These are phyloP conservation scores for Phyllachora maydis DNA, from an alignment of 2,329 filamentous ascomycete genomes.

Conservation along the genomic window DNA sequence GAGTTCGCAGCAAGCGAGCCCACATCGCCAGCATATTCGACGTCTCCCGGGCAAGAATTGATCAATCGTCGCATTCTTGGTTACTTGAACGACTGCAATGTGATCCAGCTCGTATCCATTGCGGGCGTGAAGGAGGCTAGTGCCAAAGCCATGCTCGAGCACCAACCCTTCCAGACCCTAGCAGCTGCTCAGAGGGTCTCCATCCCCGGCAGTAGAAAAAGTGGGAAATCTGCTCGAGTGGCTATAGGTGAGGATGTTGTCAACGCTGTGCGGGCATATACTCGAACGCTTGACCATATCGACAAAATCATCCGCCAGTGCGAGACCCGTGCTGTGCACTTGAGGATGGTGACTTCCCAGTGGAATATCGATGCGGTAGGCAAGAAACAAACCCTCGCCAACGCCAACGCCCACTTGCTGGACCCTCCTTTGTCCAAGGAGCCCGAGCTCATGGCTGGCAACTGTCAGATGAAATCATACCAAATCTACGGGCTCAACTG, in stretches of 20 bases:
- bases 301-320: conserved; percentile 65
- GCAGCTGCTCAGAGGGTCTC: conserved; percentile 46
- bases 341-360: conserved; percentile 21
- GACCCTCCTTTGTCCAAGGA: conserved; percentile 33
- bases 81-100: conserved; percentile 65
- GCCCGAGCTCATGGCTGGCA: conserved; percentile 56
- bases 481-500: conserved; percentile 91
- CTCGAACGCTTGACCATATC: conserved; percentile 61
- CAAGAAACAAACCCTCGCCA: conserved; percentile 24
- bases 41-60: too few species aligned
- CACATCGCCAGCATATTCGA: too few species aligned
- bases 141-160: conserved; percentile 46
- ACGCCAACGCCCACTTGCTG: conserved; percentile 10
- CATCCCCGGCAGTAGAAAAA: conserved; percentile 22
- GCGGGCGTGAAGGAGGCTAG: conserved; percentile 52
- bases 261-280: conserved; percentile 44
- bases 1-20: too few species aligned
- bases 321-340: conserved; percentile 43
- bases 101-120: conserved; percentile 62
- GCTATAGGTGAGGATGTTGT: conserved; percentile 31
- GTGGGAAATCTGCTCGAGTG: conserved; percentile 21
- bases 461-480: conserved; percentile 73
- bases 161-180: conserved; percentile 54
- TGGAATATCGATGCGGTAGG: conserved; percentile 29
- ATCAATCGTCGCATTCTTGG: conserved; percentile 33